Conservation (phyloP, 306 rosid species). For the Erythrophleum fordii region DNA sequence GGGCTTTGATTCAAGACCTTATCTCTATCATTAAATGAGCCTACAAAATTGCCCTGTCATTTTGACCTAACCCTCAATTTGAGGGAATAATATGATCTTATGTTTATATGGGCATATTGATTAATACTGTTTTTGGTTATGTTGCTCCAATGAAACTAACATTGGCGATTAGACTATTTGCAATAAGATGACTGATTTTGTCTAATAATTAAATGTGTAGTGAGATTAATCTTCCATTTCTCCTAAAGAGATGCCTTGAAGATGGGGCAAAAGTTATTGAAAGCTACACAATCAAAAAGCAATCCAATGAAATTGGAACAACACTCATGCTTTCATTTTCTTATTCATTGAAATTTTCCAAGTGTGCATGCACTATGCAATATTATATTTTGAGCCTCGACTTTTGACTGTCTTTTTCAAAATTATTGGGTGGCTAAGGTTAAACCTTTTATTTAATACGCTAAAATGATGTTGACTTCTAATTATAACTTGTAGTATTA, state of each 20-base stretch:
- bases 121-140: background rate
- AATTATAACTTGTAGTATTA: no score
- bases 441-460: no score
- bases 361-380: background rate
- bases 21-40: conserved; percentile 31
- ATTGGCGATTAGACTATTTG: background rate
- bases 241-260: background rate
- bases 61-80: conserved; percentile 32
- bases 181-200: background rate
- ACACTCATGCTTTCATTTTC: background rate
- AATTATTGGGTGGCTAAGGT: no score
- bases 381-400: no score
- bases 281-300: background rate
- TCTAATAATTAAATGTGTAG: background rate
- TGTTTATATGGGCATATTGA: background rate
- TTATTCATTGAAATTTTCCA: background rate
- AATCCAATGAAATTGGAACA: background rate
- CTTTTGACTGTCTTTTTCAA: no score
- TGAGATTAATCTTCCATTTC: background rate
- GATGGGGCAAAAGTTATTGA: conserved; percentile 22
- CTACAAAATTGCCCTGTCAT: conserved; percentile 36
- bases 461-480: no score
- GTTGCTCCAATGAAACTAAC: background rate
- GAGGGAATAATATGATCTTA: conserved; percentile 16
- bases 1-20: conserved; percentile 1